A percentile compares a stretch with the other conserved stretches of the same genome.
Evolutionary conservation across 345 rosid genomes (phyloP).

Genomic region (Orychophragmus violaceus): DNA sequence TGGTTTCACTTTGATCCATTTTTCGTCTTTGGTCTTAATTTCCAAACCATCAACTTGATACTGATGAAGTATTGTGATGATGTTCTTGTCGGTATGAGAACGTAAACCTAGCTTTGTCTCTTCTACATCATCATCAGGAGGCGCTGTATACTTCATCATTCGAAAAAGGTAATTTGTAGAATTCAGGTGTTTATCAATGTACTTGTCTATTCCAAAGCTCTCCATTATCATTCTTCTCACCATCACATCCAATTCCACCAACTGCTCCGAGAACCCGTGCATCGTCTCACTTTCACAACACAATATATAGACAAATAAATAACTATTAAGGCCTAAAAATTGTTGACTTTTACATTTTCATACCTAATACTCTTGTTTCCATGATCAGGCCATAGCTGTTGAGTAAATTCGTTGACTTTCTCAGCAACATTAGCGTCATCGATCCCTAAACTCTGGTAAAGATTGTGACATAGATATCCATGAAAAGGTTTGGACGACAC

Average conservation of each 20-base stretch:
- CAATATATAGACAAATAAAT: no score
- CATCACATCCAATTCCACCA: slow-evolving; percentile 35
- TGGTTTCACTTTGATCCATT: slow-evolving; percentile 45
- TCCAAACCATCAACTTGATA: not conserved
- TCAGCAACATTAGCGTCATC: slow-evolving; percentile 2
- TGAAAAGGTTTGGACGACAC: slow-evolving; percentile 11
- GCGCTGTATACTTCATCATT: slow-evolving; percentile 9
- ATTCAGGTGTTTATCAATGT: slow-evolving; percentile 30
- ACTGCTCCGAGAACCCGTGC: slow-evolving; percentile 7
- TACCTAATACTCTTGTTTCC: slow-evolving; percentile 22
- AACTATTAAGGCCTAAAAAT: not conserved
- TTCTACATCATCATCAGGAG: slow-evolving; percentile 14
- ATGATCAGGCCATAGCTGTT: slow-evolving; percentile 13
- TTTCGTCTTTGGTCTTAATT: slow-evolving; percentile 3
- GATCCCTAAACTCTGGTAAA: slow-evolving; percentile 25
- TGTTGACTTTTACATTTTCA: not conserved
- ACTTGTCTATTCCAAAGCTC: slow-evolving; percentile 34
- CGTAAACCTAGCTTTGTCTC: slow-evolving; percentile 39
- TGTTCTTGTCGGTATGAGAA: slow-evolving; percentile 49
- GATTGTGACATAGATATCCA: slow-evolving; percentile 12
- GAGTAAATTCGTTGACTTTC: slow-evolving; percentile 23
- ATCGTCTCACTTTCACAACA: slow-evolving; percentile 32
- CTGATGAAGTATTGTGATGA: slow-evolving; percentile 51
- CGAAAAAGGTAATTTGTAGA: slow-evolving; percentile 25
- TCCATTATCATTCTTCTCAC: slow-evolving; percentile 49